These are phyloP conservation scores for Ascochyta pisi DNA, from an alignment of 2,329 filamentous ascomycete species.

Conservation along the genomic window DNA sequence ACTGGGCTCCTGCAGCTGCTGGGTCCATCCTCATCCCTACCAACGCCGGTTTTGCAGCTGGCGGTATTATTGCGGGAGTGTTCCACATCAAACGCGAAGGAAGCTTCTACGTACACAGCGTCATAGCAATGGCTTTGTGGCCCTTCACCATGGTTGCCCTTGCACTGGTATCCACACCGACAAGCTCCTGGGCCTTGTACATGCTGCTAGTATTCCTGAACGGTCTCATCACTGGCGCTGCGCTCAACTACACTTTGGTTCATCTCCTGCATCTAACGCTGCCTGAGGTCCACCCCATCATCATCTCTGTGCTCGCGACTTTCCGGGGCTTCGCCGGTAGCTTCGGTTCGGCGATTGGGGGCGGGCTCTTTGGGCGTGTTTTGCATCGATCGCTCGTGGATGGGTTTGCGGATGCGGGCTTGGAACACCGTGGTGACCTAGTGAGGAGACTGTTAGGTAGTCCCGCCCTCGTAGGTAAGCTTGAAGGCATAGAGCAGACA, in stretches of 20 bases:
- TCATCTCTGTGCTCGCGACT: slow-evolving; percentile 76
- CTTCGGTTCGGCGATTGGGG: slow-evolving; percentile 80
- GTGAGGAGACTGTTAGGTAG: slow-evolving; percentile 65
- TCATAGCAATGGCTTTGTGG: slow-evolving; percentile 69
- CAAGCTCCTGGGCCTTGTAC: slow-evolving; percentile 61
- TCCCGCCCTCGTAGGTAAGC: slow-evolving; percentile 60
- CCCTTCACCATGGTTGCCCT: slow-evolving; percentile 65
- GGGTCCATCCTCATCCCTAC: slow-evolving; percentile 82
- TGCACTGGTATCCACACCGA: slow-evolving; percentile 61
- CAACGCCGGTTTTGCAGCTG: slow-evolving; percentile 78
- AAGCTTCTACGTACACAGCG: slow-evolving; percentile 72
- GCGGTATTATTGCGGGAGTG: slow-evolving; percentile 75
- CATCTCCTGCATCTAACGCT: slow-evolving; percentile 77
- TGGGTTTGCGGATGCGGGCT: slow-evolving; percentile 60
- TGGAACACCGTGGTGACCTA: slow-evolving; percentile 52
- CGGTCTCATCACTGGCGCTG: slow-evolving; percentile 74
- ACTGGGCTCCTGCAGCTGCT: slow-evolving; percentile 71
- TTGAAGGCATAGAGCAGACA: slow-evolving; percentile 58
- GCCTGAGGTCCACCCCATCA: slow-evolving; percentile 73
- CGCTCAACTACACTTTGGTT: slow-evolving; percentile 81
- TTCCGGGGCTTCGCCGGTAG: slow-evolving; percentile 83
- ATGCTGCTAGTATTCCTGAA: slow-evolving; percentile 70
- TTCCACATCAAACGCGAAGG: slow-evolving; percentile 76
- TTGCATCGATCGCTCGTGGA: slow-evolving; percentile 62
- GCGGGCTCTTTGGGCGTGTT: slow-evolving; percentile 73